Conservation (phyloP, 1,284 basidiomycete genomes). For the Cryptococcus sp. region DNA sequence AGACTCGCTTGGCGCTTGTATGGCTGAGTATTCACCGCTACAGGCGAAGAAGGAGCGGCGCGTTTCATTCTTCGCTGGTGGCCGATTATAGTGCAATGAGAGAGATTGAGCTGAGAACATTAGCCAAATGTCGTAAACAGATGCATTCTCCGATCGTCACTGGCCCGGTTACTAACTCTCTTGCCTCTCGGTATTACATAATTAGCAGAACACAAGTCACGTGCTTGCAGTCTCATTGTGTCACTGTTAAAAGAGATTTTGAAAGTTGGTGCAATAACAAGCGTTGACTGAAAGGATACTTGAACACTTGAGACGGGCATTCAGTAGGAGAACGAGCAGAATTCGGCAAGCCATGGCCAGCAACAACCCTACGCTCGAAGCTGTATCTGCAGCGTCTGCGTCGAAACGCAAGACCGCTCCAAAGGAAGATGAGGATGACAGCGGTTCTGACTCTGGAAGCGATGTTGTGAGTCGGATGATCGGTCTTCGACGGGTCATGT, state of each 20-base stretch:
- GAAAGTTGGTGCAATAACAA: no score
- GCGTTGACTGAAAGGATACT: no score
- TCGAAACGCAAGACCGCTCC: conserved; percentile 44
- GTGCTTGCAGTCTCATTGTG: no score
- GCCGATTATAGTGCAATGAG: not conserved
- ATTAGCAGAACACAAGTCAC: not conserved
- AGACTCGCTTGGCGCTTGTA: conserved; percentile 22
- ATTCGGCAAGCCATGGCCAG: not conserved
- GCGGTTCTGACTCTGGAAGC: conserved; percentile 37
- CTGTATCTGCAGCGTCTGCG: conserved; percentile 19
- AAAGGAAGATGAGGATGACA: conserved; percentile 45
- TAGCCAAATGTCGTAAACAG: no score
- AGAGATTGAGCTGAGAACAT: no score
- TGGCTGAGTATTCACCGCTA: not conserved
- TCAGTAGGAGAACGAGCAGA: no score
- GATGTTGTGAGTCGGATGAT: conserved; percentile 39
- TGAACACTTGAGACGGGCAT: not conserved
- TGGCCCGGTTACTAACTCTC: not conserved
- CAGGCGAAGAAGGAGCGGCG: not conserved
- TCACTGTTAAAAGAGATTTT: no score
- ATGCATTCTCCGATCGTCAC: not conserved
- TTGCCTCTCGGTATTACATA: not conserved
- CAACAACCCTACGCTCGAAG: conserved; percentile 12
- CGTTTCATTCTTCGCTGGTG: conserved; percentile 15
- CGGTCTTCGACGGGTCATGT: not conserved